Conservation (phyloP, 1,284 basidiomycete genomes). For the Marasmius fiardii region DNA sequence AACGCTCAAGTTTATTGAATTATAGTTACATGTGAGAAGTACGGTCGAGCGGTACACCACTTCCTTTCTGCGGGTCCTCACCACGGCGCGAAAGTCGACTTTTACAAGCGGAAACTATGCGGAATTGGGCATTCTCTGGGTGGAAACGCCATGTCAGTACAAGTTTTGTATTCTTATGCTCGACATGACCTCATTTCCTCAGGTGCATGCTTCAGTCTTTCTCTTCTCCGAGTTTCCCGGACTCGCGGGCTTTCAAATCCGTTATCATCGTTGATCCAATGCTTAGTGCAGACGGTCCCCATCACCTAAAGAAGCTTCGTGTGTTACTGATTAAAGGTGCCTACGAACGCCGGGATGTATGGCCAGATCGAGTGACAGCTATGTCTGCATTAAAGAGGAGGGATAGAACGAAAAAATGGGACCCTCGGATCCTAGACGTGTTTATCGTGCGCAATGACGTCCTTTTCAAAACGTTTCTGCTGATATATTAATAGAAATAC, state of each 20-base stretch:
- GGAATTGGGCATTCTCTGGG: slow-evolving; percentile 64
- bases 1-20: background rate
- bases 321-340: slow-evolving; percentile 39
- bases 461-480: background rate
- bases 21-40: slow-evolving; percentile 58
- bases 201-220: slow-evolving; percentile 50
- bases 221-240: slow-evolving; percentile 27
- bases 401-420: slow-evolving; percentile 39
- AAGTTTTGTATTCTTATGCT: slow-evolving; percentile 6
- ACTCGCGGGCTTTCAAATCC: slow-evolving; percentile 30
- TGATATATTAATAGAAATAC: slow-evolving; percentile 31
- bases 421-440: slow-evolving; percentile 39
- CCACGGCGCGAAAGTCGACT: slow-evolving; percentile 38
- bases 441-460: slow-evolving; percentile 40
- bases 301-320: slow-evolving; percentile 37
- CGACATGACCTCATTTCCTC: slow-evolving; percentile 8
- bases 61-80: slow-evolving; percentile 42
- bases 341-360: slow-evolving; percentile 42
- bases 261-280: slow-evolving; percentile 56
- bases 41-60: slow-evolving; percentile 49
- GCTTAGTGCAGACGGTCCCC: slow-evolving; percentile 43
- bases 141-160: slow-evolving; percentile 53
- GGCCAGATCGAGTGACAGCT: slow-evolving; percentile 42
- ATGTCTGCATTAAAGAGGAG: slow-evolving; percentile 28
- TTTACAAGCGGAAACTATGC: slow-evolving; percentile 43